Percentiles rank a stretch among this genome's conserved stretches.
These are phyloP conservation scores for Fusarium duplospermum DNA, from an alignment of 2,329 filamentous ascomycete species.

Conservation along the genomic window DNA sequence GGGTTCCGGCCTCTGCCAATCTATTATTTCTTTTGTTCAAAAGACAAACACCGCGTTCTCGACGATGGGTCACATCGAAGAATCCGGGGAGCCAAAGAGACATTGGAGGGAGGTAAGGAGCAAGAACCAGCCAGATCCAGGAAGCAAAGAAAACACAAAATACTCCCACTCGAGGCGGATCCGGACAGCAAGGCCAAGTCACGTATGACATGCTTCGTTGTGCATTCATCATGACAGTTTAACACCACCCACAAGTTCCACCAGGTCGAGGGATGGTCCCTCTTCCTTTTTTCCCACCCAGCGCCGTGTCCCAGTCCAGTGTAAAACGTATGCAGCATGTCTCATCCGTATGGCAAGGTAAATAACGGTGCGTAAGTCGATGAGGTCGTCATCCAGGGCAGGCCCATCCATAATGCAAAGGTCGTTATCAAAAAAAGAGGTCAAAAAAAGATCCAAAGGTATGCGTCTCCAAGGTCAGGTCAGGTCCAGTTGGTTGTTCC, in stretches of 20 bases:
- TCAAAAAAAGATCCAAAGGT: constrained; percentile 35
- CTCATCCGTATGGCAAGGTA: constrained; percentile 48
- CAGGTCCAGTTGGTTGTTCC: constrained; percentile 36
- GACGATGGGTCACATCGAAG: constrained; percentile 41
- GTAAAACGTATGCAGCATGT: constrained; percentile 50
- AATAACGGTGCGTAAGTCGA: constrained; percentile 41
- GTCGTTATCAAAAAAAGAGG: constrained; percentile 40
- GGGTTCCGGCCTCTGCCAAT: constrained; percentile 52
- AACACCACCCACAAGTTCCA: constrained; percentile 40
- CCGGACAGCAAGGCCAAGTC: constrained; percentile 50
- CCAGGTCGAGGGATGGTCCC: constrained; percentile 35
- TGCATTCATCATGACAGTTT: constrained; percentile 23
- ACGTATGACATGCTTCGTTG: background rate
- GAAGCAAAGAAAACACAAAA: constrained; percentile 43
- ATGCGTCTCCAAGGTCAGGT: constrained; percentile 23
- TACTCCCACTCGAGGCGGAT: constrained; percentile 46
- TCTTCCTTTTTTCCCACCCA: constrained; percentile 45
- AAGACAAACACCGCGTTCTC: constrained; percentile 39
- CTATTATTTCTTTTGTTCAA: constrained; percentile 39
- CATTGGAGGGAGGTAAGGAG: constrained; percentile 39
- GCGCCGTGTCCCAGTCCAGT: constrained; percentile 45
- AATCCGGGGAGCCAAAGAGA: constrained; percentile 40
- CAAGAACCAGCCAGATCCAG: constrained; percentile 46
- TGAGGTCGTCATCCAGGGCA: constrained; percentile 39
- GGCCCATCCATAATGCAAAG: constrained; percentile 44